These are phyloP conservation scores for Dillenia suffruticosa DNA, from an alignment of 164 flowering plant species.

Conservation along the genomic window DNA sequence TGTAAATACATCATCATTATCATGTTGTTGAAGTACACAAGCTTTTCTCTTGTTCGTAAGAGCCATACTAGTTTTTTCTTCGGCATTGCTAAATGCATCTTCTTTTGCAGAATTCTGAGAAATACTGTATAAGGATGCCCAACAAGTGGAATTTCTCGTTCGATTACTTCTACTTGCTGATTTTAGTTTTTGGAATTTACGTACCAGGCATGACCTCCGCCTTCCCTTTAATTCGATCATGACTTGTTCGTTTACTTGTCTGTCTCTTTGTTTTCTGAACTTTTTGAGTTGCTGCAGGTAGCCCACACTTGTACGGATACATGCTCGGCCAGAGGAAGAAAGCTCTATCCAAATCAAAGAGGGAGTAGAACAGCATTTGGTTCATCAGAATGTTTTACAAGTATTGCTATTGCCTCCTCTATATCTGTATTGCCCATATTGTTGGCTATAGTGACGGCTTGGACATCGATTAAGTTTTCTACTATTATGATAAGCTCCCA, in stretches of 20 bases:
- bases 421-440: no score
- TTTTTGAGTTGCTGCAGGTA: constrained; percentile 49
- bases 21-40: no score
- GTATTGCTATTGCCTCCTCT: no score
- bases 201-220: constrained; percentile 57
- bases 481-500: no score
- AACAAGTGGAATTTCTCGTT: constrained; percentile 92
- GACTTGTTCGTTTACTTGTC: background rate
- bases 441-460: no score
- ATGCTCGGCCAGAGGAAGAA: constrained; percentile 92
- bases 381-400: no score
- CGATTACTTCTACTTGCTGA: constrained; percentile 67
- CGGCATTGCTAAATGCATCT: no score
- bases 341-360: constrained; percentile 81
- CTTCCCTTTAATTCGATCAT: constrained; percentile 1
- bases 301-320: constrained; percentile 82
- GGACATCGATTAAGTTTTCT: no score
- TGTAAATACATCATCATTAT: no score
- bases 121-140: constrained; percentile 85
- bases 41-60: no score
- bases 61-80: no score
- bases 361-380: constrained; percentile 29
- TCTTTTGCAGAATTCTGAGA: constrained; percentile 57
- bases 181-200: constrained; percentile 56
- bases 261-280: background rate